A percentile compares a stretch with the other conserved stretches of the same genome.
Conservation (phyloP, 1,284 basidiomycete genomes). For the Malassezia nana region DNA sequence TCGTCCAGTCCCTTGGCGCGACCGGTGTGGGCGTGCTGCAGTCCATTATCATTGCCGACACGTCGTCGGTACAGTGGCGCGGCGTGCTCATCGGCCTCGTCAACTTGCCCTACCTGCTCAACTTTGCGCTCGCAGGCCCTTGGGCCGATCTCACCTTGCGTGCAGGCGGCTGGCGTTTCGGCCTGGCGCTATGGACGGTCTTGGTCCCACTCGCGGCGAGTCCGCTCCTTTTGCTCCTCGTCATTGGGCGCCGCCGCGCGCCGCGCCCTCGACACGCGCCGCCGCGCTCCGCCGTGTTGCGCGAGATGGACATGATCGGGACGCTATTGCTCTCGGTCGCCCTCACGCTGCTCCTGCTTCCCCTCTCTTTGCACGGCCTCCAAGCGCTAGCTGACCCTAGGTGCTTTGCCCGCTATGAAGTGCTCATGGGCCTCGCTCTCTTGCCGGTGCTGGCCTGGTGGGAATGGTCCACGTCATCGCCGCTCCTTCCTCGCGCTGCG, state of each 20-base stretch:
- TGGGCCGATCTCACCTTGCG: conserved; percentile 57
- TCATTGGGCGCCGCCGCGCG: conserved; percentile 36
- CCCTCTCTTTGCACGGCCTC: conserved; percentile 55
- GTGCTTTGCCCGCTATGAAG: neutral
- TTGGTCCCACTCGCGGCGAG: conserved; percentile 36
- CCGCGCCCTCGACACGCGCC: neutral
- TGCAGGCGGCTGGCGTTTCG: conserved; percentile 60
- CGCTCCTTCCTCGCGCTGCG: conserved; percentile 51
- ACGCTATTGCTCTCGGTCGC: conserved; percentile 60
- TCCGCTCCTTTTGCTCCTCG: conserved; percentile 37
- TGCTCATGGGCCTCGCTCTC: conserved; percentile 50
- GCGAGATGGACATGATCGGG: conserved; percentile 60
- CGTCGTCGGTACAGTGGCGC: conserved; percentile 68
- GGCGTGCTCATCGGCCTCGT: conserved; percentile 57
- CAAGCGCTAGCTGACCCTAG: neutral
- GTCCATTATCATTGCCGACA: conserved; percentile 58
- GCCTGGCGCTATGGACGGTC: conserved; percentile 55
- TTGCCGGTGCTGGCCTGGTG: conserved; percentile 51
- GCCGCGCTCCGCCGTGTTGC: conserved; percentile 11
- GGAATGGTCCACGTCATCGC: conserved; percentile 49
- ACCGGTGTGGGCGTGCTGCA: conserved; percentile 50
- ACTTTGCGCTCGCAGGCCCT: conserved; percentile 57
- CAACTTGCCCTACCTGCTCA: conserved; percentile 61
- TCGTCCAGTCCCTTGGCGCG: conserved; percentile 50
- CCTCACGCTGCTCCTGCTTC: conserved; percentile 57